Base-by-base conservation (phyloP, 164 flowering plant genomes). In the Tinospora cordifolia region DNA sequence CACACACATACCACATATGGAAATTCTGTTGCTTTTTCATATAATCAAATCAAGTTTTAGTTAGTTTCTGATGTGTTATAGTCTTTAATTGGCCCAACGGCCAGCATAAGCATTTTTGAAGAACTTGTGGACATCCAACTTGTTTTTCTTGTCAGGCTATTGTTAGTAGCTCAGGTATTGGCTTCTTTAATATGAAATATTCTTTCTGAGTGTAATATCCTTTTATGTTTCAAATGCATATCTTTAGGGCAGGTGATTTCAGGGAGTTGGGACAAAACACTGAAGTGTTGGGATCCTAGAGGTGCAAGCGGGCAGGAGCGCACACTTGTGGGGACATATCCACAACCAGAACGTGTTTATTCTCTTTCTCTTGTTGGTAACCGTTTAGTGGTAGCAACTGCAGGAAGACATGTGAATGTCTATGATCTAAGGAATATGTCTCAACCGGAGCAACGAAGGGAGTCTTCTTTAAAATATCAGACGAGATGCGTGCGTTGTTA, bases 281-380 rank as follows among this genome's bases (percentile, higher is more conserved):
- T 95, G 26, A 95, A 95, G 81, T 95, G 96, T 76, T 95, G 99
- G 99, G 99, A 95, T 79, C 97, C 99, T 62, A 90, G 99, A 84
- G 98, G 98, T 70, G 96, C 97, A 44, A 91, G 93, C 74, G 97
- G 98, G 67, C 91, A 87, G 79, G 97, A 91, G 67, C 91, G 83
- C 24, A 87, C 97, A 21, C 92, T 91, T 70, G 89, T 92, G 66
- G 98, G 98, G 62, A 90, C 93, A 36, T 92, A 95, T 41, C 74
- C 81, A 47, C 99, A 95, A 73, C 97, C 98, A 30, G 99, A 95
- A 79, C 98, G 99, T 77, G 98, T 95, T 38, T 92, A 95, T 80
- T 95, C 99, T 22, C 69, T 95, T 36, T 95, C 99, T 39, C 88
- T 90, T 65, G 96, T 95, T 75, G 95, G 98, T 63, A 78, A 92